These are phyloP conservation scores for Solanum hybrid DNA, from an alignment of 305 asterid species.

Conservation along the genomic window DNA sequence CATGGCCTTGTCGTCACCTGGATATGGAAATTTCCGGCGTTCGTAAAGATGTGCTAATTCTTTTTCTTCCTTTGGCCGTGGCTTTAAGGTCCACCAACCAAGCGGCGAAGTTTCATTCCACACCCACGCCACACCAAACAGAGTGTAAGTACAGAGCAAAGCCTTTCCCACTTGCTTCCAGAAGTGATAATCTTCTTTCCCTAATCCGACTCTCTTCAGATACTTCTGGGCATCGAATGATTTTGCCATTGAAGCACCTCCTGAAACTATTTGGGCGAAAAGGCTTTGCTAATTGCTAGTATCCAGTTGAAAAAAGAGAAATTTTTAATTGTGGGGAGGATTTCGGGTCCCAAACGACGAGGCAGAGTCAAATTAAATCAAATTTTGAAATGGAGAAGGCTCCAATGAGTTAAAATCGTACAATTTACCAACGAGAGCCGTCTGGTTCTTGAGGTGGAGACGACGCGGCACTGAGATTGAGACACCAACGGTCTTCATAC, in stretches of 20 bases:
- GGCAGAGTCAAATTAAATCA: too few relatives aligned
- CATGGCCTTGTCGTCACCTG: slow-evolving; percentile 83
- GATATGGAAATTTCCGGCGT: slow-evolving; percentile 68
- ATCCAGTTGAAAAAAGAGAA: too few relatives aligned
- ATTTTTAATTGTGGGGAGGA: too few relatives aligned
- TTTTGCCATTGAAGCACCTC: background rate
- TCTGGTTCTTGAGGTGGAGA: too few relatives aligned
- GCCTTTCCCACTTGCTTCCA: slow-evolving; percentile 84
- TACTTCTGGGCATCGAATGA: background rate
- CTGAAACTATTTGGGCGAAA: background rate
- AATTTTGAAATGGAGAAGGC: too few relatives aligned
- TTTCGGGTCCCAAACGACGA: too few relatives aligned
- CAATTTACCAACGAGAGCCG: too few relatives aligned
- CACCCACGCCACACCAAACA: slow-evolving; percentile 60
- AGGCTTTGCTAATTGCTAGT: too few relatives aligned
- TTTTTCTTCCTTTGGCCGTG: slow-evolving; percentile 71
- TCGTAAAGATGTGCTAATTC: slow-evolving; percentile 78
- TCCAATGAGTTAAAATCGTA: too few relatives aligned
- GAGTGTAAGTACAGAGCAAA: slow-evolving; percentile 54
- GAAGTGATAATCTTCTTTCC: slow-evolving; percentile 76
- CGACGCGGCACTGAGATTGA: too few relatives aligned
- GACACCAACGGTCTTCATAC: too few relatives aligned
- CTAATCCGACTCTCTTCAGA: slow-evolving; percentile 34
- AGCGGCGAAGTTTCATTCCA: slow-evolving; percentile 80
- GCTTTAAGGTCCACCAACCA: slow-evolving; percentile 89